Percentiles rank a stretch among this genome's conserved stretches.
phyloP scores from a whole-genome alignment of 2,329 filamentous ascomycete species.

The Ascochyta clinopodiicola region DNA sequence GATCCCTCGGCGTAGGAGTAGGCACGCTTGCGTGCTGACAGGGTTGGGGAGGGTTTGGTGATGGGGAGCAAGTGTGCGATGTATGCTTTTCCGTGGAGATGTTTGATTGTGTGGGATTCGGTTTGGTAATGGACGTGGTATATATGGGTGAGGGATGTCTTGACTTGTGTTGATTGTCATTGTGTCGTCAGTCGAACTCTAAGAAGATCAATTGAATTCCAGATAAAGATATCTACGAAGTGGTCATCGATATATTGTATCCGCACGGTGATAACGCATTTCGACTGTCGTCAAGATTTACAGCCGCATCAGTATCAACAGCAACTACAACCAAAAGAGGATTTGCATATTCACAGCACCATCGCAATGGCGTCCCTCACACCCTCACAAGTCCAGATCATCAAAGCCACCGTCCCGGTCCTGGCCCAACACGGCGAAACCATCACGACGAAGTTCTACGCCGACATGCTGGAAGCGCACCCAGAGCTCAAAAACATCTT shows the following conservation, averaged over 20 bases:
- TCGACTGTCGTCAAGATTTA: neutral
- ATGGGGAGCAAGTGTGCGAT: neutral
- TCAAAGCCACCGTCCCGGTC: conserved; percentile 74
- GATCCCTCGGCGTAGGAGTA: conserved; percentile 1
- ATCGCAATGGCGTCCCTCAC: conserved; percentile 57
- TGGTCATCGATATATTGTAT: neutral
- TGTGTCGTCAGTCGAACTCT: neutral
- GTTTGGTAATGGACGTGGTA: conserved; percentile 3
- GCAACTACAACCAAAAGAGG: neutral
- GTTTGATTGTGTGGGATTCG: neutral
- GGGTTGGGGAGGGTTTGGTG: neutral
- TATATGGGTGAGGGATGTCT: conserved; percentile 2
- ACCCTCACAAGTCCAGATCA: conserved; percentile 66
- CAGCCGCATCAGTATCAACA: neutral
- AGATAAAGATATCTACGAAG: neutral
- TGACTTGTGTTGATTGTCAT: neutral
- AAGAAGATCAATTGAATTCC: neutral
- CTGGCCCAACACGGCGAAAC: conserved; percentile 70
- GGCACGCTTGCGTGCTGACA: conserved; percentile 10
- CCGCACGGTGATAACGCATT: neutral
- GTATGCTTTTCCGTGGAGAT: conserved; percentile 15
- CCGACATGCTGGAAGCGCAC: conserved; percentile 68
- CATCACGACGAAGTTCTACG: conserved; percentile 77
- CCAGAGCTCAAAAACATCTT: conserved; percentile 74
- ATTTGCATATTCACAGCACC: neutral